Evolutionary conservation across 352 stramenopile species (phyloP).

Genomic region (Pythium sukuiense): DNA sequence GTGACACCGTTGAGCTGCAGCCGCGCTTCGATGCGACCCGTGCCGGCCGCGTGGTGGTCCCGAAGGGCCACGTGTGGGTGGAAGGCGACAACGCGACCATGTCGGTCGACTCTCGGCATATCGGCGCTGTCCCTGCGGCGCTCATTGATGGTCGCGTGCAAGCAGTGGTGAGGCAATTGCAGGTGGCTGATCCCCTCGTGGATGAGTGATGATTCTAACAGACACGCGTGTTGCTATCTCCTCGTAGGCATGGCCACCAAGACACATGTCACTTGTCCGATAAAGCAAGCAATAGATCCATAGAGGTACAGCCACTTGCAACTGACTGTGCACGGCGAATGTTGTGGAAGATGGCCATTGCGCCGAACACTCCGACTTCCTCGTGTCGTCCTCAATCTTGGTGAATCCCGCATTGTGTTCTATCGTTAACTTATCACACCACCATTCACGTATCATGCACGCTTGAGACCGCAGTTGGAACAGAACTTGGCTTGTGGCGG

Average conservation of each 20-base stretch:
- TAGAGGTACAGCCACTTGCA: too few relatives aligned
- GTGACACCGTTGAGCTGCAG: conserved; percentile 78
- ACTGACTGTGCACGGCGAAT: too few relatives aligned
- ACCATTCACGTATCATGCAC: conserved; percentile 14
- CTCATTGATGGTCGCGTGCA: conserved; percentile 77
- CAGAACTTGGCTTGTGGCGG: conserved; percentile 69
- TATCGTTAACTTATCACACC: background rate
- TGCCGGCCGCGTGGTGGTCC: conserved; percentile 69
- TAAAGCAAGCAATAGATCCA: conserved; percentile 13
- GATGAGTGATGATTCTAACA: background rate
- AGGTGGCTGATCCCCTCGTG: background rate
- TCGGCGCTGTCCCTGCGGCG: conserved; percentile 89
- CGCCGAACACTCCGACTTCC: too few relatives aligned
- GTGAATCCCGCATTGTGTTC: too few relatives aligned
- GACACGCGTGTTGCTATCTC: background rate
- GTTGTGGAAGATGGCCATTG: too few relatives aligned
- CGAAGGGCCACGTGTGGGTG: conserved; percentile 95
- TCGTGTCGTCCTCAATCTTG: too few relatives aligned
- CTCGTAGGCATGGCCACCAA: conserved; percentile 23
- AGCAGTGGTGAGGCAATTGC: conserved; percentile 54
- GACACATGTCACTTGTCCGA: conserved; percentile 26
- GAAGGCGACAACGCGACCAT: conserved; percentile 96
- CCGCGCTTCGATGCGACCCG: conserved; percentile 63
- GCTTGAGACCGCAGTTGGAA: conserved; percentile 66
- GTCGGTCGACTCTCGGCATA: conserved; percentile 94